phyloP scores from a whole-genome alignment of 2,329 filamentous ascomycete genomes.

The Talaromyces sp. region DNA sequence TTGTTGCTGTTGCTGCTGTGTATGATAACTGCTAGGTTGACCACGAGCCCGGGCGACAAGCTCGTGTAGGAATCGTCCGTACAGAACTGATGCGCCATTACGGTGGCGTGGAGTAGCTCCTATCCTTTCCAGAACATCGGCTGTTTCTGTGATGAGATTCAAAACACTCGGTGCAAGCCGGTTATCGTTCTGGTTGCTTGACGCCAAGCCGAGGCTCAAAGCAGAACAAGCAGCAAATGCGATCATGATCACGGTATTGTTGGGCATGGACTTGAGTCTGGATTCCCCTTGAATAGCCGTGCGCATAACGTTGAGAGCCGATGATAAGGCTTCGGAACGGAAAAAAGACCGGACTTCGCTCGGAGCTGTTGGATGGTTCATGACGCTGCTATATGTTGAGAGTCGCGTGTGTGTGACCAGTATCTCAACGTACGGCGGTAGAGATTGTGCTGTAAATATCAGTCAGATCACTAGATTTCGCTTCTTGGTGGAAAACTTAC shows the following conservation, averaged over 20 bases:
- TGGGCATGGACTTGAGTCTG: slow-evolving; percentile 68
- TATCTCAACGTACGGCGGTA: slow-evolving; percentile 71
- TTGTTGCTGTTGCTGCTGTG: not conserved
- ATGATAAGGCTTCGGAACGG: slow-evolving; percentile 64
- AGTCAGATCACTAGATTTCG: not conserved
- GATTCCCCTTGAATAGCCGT: slow-evolving; percentile 67
- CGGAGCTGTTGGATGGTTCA: slow-evolving; percentile 68
- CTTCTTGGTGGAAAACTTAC: slow-evolving; percentile 28
- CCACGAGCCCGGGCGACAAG: slow-evolving; percentile 35
- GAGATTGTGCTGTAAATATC: slow-evolving; percentile 31
- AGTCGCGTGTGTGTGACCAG: slow-evolving; percentile 66
- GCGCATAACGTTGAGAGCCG: slow-evolving; percentile 68
- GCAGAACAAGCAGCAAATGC: slow-evolving; percentile 68
- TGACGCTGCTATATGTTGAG: slow-evolving; percentile 69
- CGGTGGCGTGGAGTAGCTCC: slow-evolving; percentile 61
- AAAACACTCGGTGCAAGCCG: slow-evolving; percentile 57
- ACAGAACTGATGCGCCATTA: slow-evolving; percentile 60
- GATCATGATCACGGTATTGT: slow-evolving; percentile 75
- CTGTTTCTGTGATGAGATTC: slow-evolving; percentile 62
- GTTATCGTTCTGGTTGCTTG: slow-evolving; percentile 36
- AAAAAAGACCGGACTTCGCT: slow-evolving; percentile 68
- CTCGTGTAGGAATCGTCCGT: slow-evolving; percentile 53
- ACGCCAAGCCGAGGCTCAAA: slow-evolving; percentile 57
- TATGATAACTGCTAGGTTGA: not conserved
- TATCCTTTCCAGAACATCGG: slow-evolving; percentile 63